Evolutionary conservation across 1,139 yeast genomes (phyloP).

Genomic region (Lizanozyma gosingica): DNA sequence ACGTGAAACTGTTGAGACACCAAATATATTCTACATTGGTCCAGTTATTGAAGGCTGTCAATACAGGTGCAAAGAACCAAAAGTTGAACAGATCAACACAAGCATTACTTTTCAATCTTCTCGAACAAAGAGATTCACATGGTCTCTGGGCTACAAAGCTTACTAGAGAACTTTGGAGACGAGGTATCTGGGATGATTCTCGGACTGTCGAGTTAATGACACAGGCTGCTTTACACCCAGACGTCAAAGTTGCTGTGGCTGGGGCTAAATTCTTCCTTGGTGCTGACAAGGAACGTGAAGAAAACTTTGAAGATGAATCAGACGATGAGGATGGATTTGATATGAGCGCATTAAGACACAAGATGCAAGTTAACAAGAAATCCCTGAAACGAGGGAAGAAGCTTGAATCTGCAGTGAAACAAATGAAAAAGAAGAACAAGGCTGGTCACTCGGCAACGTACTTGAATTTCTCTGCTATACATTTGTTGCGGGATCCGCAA

Average conservation of each 20-base stretch:
- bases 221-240: slow-evolving; percentile 84
- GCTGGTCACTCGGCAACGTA: slow-evolving; percentile 56
- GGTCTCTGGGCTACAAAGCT: slow-evolving; percentile 96
- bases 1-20: slow-evolving; percentile 74
- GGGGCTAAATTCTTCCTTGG: slow-evolving; percentile 90
- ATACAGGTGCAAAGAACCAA: slow-evolving; percentile 79
- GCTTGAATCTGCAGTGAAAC: slow-evolving; percentile 62
- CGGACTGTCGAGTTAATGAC: slow-evolving; percentile 95
- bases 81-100: slow-evolving; percentile 84
- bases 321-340: slow-evolving; percentile 70
- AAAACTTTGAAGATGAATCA: slow-evolving; percentile 60
- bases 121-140: slow-evolving; percentile 64
- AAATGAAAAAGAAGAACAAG: slow-evolving; percentile 47
- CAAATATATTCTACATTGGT: slow-evolving; percentile 77
- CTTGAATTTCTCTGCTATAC: slow-evolving; percentile 89
- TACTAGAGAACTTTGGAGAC: slow-evolving; percentile 92
- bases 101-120: slow-evolving; percentile 76
- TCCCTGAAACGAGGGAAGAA: slow-evolving; percentile 72
- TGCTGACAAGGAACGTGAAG: slow-evolving; percentile 93
- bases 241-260: slow-evolving; percentile 78
- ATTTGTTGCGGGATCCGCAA: slow-evolving; percentile 90
- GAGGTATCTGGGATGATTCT: slow-evolving; percentile 97
- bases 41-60: slow-evolving; percentile 69
- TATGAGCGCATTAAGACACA: slow-evolving; percentile 64
- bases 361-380: slow-evolving; percentile 76